Percentiles rank a stretch among this genome's conserved stretches.
Conservation (phyloP, 164 flowering plant genomes). For the Annona squamosa region DNA sequence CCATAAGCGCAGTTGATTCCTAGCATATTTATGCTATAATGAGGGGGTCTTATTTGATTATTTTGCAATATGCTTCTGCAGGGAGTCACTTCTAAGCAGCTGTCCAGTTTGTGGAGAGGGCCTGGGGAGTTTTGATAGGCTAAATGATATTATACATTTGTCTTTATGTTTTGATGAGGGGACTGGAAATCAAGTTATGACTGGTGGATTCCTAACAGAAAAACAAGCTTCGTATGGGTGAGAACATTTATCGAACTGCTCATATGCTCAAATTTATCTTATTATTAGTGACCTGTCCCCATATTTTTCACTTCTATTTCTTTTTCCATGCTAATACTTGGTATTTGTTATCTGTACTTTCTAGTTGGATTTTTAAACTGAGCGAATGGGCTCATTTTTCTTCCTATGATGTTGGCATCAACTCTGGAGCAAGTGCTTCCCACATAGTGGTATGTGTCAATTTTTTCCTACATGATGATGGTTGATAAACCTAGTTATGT, state of each 20-base stretch:
- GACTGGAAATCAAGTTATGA: slow-evolving; percentile 87
- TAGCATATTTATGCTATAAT: background rate
- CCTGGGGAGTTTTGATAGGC: slow-evolving; percentile 49
- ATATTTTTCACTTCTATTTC: background rate
- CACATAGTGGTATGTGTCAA: slow-evolving; percentile 59
- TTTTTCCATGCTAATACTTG: background rate
- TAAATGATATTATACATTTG: slow-evolving; percentile 71
- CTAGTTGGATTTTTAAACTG: slow-evolving; percentile 90
- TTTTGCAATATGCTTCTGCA: slow-evolving; percentile 17
- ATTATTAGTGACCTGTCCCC: background rate
- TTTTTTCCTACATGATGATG: background rate
- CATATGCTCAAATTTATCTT: background rate
- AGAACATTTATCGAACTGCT: slow-evolving; percentile 13
- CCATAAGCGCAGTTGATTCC: too few species aligned
- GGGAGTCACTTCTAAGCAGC: slow-evolving; percentile 45
- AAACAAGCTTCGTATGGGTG: slow-evolving; percentile 94
- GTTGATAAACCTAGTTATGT: too few species aligned
- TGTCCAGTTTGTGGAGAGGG: slow-evolving; percentile 66
- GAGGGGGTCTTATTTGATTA: background rate
- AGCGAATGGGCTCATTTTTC: slow-evolving; percentile 95
- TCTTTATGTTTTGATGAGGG: slow-evolving; percentile 95
- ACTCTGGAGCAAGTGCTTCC: slow-evolving; percentile 78
- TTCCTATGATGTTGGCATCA: slow-evolving; percentile 77
- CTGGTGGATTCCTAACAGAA: slow-evolving; percentile 89
- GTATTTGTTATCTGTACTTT: slow-evolving; percentile 2